Evolutionary conservation across 192 early-diverging fungal species (phyloP), one percentile per base, ranked within the genome.

Genomic region (Kappamyces sp.): DNA sequence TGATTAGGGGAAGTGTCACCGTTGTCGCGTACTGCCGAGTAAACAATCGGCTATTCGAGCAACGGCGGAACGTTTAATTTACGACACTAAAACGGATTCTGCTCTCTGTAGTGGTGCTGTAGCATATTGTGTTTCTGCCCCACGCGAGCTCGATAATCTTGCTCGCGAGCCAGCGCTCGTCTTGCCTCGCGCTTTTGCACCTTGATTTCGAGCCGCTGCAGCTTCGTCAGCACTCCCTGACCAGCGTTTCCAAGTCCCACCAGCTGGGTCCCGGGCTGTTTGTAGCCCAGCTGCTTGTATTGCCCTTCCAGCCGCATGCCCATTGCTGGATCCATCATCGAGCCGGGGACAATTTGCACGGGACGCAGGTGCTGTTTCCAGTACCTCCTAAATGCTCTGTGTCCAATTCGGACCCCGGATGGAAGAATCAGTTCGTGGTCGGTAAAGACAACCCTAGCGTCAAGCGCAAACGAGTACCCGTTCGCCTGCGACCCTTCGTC

Each of bases 381-480:
- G 75, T 93, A 93, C 49, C 80, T 77, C 58, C 79, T 80, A 71
- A 89, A 72, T 38, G 77, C 71, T 40, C 94, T 76, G 68, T 94
- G 90, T 10, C 93, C 94, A 37, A 93, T 66, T 31, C 86, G 73
- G 5, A 66, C 69, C 35, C 97, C 97, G 34, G 71, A 87, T 13
- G 97, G 93, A 42, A 99, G 76, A 39, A 93, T 76, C 41, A 99
- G 74, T 66, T 89, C 89, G 68, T 96, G 89, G 34, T 87, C 87
- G 15, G 79, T 84, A 46, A 92, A 59, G 12, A 68, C 65, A 35
- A n/a, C 59, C 35, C 44, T 63, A 15, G 35, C 2, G 55, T 57
- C 38, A 66, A n/a, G 47, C 3, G 48, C 35, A 48, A 55, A 35
- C 13, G 13, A 55, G 33, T 37, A 13, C 23, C 33, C 8, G 3